Evolutionary conservation across 106 monocot species (phyloP).

Genomic region (Dioscorea dumetorum): DNA sequence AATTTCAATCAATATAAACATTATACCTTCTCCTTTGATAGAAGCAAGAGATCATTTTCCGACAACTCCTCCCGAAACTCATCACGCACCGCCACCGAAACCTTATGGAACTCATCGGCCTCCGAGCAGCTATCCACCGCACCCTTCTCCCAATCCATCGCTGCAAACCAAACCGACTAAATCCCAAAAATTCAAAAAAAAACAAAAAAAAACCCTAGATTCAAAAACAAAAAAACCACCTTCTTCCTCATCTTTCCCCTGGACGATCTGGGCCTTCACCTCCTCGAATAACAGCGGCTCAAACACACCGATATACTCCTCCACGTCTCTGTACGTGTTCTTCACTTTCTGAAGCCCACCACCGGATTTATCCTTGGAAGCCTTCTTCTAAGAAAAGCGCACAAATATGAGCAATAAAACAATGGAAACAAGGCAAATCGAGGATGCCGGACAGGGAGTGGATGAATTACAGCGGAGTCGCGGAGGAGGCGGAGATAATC

Average conservation of each 20-base stretch:
- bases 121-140: slow-evolving; percentile 45
- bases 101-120: slow-evolving; percentile 54
- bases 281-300: slow-evolving; percentile 96
- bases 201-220: not conserved
- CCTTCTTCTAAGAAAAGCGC: slow-evolving; percentile 11
- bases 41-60: slow-evolving; percentile 87
- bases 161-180: slow-evolving; percentile 4
- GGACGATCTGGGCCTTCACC: slow-evolving; percentile 86
- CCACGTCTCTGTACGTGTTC: slow-evolving; percentile 51
- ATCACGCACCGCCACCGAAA: slow-evolving; percentile 56
- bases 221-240: not conserved
- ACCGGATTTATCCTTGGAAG: slow-evolving; percentile 2
- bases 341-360: slow-evolving; percentile 42
- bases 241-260: slow-evolving; percentile 62
- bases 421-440: not conserved
- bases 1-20: not conserved
- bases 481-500: slow-evolving; percentile 73
- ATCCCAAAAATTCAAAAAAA: not conserved
- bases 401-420: not conserved
- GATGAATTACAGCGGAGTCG: slow-evolving; percentile 53
- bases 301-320: slow-evolving; percentile 68
- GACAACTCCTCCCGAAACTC: slow-evolving; percentile 51
- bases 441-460: not conserved
- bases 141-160: slow-evolving; percentile 49
- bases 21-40: slow-evolving; percentile 64